Conservation (phyloP, 2,329 filamentous ascomycete genomes). For the Furcasterigmium furcatum region DNA sequence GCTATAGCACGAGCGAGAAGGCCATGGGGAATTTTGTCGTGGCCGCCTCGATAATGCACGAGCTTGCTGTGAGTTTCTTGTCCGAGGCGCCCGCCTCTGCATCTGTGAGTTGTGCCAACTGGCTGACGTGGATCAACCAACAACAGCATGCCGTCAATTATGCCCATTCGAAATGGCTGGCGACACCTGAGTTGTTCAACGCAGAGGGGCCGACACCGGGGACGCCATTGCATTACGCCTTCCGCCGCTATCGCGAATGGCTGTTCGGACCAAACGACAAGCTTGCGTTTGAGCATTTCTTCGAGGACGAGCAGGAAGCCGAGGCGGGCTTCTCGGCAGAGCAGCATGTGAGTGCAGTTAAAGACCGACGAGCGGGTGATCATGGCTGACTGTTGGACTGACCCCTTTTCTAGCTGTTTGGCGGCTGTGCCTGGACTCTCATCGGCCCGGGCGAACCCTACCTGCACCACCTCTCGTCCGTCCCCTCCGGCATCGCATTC, state of each 20-base stretch:
- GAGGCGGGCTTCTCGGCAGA: conserved; percentile 22
- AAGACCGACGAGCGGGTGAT: too few species aligned
- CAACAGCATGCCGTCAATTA: conserved; percentile 4
- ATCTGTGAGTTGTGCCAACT: too few species aligned
- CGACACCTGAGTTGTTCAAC: not conserved
- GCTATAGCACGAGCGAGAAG: conserved; percentile 19
- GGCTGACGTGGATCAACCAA: too few species aligned
- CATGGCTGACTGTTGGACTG: too few species aligned
- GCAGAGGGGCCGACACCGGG: not conserved
- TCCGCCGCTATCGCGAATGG: too few species aligned
- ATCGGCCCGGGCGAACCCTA: not conserved
- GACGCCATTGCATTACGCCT: too few species aligned
- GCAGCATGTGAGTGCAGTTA: conserved; percentile 11
- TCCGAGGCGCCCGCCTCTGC: too few species aligned
- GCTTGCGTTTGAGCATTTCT: conserved; percentile 22
- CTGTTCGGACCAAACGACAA: too few species aligned
- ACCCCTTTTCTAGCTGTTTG: conserved; percentile 4
- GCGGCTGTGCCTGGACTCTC: conserved; percentile 1
- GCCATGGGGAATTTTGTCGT: conserved; percentile 15
- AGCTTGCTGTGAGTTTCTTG: conserved; percentile 21
- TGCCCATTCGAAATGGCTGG: too few species aligned
- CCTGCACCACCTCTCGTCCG: not conserved
- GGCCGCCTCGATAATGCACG: conserved; percentile 19
- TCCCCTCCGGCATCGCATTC: too few species aligned
- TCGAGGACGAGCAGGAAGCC: conserved; percentile 14